phyloP scores from a whole-genome alignment of 345 rosid genomes.

The Orychophragmus violaceus region DNA sequence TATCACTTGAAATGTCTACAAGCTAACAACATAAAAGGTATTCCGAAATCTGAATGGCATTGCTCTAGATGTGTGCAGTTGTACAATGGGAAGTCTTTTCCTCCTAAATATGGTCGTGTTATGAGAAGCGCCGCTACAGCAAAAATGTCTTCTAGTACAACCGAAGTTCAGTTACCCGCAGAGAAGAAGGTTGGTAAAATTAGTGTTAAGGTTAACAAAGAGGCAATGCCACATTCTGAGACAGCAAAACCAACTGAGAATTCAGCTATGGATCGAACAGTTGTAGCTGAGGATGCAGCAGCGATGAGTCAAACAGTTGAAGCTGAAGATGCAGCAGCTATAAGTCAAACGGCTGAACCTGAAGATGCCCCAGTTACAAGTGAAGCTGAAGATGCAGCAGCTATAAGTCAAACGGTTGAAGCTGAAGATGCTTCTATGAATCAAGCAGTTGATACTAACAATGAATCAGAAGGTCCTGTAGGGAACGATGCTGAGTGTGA shows the following conservation, averaged over 20 bases:
- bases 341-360: not conserved
- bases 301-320: not conserved
- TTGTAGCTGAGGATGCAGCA: slow-evolving; percentile 7
- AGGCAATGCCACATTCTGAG: slow-evolving; percentile 3
- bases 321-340: slow-evolving; percentile 11
- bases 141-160: slow-evolving; percentile 47
- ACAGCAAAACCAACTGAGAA: slow-evolving; percentile 1
- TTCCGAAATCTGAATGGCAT: slow-evolving; percentile 97
- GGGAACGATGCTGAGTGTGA: not conserved
- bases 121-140: slow-evolving; percentile 54
- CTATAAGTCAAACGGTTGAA: not conserved
- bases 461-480: not conserved
- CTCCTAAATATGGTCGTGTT: slow-evolving; percentile 96
- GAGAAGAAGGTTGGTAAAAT: slow-evolving; percentile 48
- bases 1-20: slow-evolving; percentile 85
- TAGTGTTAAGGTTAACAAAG: slow-evolving; percentile 41
- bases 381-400: not conserved
- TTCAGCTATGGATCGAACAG: not conserved
- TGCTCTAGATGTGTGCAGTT: slow-evolving; percentile 71
- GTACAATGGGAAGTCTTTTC: slow-evolving; percentile 85
- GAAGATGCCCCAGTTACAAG: not conserved
- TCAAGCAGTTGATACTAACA: slow-evolving; percentile 9
- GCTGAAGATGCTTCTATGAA: slow-evolving; percentile 18
- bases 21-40: slow-evolving; percentile 54
- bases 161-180: slow-evolving; percentile 44